phyloP scores from a whole-genome alignment of 257 asterid species.

The Echium plantagineum region DNA sequence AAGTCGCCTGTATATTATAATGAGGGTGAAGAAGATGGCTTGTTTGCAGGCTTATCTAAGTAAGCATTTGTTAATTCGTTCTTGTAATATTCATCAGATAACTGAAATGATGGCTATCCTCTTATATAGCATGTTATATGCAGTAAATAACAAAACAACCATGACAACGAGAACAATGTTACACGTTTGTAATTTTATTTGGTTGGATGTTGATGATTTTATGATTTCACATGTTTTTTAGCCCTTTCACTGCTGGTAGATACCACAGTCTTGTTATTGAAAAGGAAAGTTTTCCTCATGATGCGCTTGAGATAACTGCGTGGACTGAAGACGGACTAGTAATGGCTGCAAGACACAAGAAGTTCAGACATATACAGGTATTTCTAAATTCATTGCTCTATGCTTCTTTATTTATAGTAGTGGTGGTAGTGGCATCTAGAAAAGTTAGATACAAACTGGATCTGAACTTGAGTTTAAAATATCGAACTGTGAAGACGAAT shows the following conservation, averaged over 20 bases:
- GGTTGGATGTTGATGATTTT: conserved; percentile 4
- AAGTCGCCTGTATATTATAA: conserved; percentile 81
- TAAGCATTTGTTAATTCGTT: conserved; percentile 19
- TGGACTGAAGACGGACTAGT: conserved; percentile 91
- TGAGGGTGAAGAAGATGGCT: conserved; percentile 81
- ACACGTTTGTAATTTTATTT: neutral
- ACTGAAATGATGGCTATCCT: no score
- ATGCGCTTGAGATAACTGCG: conserved; percentile 76
- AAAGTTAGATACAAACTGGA: neutral
- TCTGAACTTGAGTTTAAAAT: neutral
- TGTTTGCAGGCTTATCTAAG: conserved; percentile 83
- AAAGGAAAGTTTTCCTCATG: conserved; percentile 66
- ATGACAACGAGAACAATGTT: neutral
- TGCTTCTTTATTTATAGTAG: neutral
- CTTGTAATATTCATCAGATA: neutral
- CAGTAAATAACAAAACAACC: neutral
- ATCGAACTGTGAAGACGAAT: no score
- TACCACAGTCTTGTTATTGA: conserved; percentile 96
- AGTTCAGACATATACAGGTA: conserved; percentile 61
- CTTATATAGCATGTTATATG: no score
- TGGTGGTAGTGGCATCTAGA: neutral
- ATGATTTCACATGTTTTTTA: conserved; percentile 16
- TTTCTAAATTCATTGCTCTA: conserved; percentile 1
- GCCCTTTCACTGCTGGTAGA: conserved; percentile 94
- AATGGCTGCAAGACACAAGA: conserved; percentile 96